phyloP scores from a whole-genome alignment of 129 eudicot genomes.

The Escallonia rubra region DNA sequence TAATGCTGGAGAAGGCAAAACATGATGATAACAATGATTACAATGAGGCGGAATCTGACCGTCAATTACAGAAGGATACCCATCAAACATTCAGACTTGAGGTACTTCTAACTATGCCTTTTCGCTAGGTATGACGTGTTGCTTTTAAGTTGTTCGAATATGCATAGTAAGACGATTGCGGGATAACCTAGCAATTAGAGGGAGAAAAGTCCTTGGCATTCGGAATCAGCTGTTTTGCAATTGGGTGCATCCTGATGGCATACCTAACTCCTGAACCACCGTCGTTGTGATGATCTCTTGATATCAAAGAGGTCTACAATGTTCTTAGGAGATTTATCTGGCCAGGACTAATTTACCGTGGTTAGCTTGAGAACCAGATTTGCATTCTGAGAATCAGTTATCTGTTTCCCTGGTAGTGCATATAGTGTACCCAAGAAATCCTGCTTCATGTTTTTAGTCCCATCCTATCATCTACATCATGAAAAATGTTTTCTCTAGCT shows the following conservation, averaged over 20 bases:
- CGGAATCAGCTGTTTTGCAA: no score
- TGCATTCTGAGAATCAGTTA: not conserved
- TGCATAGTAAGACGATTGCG: not conserved
- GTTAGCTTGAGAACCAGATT: not conserved
- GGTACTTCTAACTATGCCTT: slow-evolving; percentile 31
- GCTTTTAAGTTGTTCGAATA: not conserved
- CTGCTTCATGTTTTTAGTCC: not conserved
- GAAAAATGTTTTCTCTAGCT: no score
- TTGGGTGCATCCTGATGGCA: no score
- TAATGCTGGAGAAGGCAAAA: slow-evolving; percentile 41
- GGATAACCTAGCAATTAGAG: no score
- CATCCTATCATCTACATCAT: no score
- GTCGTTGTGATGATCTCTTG: no score
- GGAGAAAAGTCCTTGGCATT: no score
- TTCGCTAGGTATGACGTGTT: not conserved
- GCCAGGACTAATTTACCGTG: not conserved
- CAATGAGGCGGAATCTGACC: slow-evolving; percentile 35
- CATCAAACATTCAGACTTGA: slow-evolving; percentile 55
- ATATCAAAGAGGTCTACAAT: no score
- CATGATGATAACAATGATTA: slow-evolving; percentile 37
- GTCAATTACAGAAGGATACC: slow-evolving; percentile 36
- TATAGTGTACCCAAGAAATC: not conserved
- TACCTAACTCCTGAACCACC: no score
- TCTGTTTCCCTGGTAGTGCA: not conserved
- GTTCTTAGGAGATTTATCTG: no score